Percentiles rank a stretch among this genome's conserved stretches.
phyloP scores from a whole-genome alignment of 2,329 filamentous ascomycete species.

The Pseudopithomyces chartarum region DNA sequence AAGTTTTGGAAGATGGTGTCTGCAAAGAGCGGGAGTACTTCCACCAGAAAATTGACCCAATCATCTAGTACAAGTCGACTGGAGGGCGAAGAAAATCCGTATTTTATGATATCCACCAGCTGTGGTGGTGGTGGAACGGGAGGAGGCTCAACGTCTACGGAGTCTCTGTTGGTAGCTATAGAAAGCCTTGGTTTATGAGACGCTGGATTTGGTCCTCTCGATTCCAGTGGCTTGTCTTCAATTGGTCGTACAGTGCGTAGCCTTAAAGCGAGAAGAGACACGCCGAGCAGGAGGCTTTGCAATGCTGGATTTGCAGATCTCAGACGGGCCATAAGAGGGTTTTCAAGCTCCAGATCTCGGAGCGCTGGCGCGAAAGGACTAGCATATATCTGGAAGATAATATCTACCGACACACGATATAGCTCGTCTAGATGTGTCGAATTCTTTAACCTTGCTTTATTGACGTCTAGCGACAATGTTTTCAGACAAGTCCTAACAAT shows the following conservation, averaged over 20 bases:
- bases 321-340: slow-evolving; percentile 71
- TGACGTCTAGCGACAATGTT: slow-evolving; percentile 59
- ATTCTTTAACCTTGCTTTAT: slow-evolving; percentile 34
- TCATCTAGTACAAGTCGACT: slow-evolving; percentile 83
- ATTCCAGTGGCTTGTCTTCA: slow-evolving; percentile 27
- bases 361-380: slow-evolving; percentile 66
- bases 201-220: slow-evolving; percentile 22
- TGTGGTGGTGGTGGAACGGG: slow-evolving; percentile 63
- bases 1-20: slow-evolving; percentile 87
- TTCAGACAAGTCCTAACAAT: slow-evolving; percentile 69
- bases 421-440: slow-evolving; percentile 63
- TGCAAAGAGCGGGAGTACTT: slow-evolving; percentile 82
- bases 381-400: slow-evolving; percentile 67
- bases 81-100: slow-evolving; percentile 74
- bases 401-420: slow-evolving; percentile 71
- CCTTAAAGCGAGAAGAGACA: slow-evolving; percentile 75
- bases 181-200: slow-evolving; percentile 38
- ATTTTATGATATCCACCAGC: slow-evolving; percentile 82
- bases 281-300: slow-evolving; percentile 78
- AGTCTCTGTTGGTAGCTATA: slow-evolving; percentile 32
- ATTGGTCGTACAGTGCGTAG: slow-evolving; percentile 51
- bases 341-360: slow-evolving; percentile 70
- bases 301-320: slow-evolving; percentile 64
- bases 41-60: slow-evolving; percentile 85
- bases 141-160: slow-evolving; percentile 40